Conservation (phyloP, 768 basidiomycete species). For the Lactifluus rugatus region DNA sequence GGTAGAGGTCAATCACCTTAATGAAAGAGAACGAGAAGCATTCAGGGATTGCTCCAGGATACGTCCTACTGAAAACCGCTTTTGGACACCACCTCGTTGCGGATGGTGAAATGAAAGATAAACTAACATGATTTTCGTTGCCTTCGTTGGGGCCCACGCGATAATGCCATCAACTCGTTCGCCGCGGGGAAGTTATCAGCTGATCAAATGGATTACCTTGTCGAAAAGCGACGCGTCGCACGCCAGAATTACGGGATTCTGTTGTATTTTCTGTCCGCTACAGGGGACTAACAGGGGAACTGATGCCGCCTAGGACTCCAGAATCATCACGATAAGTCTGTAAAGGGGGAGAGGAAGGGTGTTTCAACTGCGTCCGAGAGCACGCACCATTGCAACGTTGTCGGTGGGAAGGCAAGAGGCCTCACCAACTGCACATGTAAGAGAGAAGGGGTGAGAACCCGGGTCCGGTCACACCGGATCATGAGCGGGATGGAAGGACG, state of each 20-base stretch:
- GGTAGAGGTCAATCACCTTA: neutral
- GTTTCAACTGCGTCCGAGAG: neutral
- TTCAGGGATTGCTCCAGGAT: neutral
- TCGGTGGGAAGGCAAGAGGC: neutral
- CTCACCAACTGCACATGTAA: neutral
- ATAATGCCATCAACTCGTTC: neutral
- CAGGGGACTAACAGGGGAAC: neutral
- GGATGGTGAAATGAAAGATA: neutral
- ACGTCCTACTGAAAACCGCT: neutral
- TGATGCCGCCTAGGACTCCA: neutral
- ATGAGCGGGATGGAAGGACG: neutral
- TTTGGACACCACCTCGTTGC: neutral
- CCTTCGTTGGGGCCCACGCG: neutral
- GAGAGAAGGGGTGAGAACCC: neutral
- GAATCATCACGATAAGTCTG: neutral
- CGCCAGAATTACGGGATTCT: neutral
- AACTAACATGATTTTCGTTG: neutral
- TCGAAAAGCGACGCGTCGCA: neutral
- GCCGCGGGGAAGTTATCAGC: neutral
- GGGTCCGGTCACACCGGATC: neutral
- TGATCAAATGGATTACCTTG: neutral
- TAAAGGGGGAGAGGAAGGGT: neutral
- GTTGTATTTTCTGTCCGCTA: neutral
- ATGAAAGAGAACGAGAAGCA: neutral
- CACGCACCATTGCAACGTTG: slow-evolving; percentile 7